A percentile compares a stretch with the other conserved stretches of the same genome.
Conservation (phyloP, 1,284 basidiomycete genomes). For the Megacollybia platyphylla region DNA sequence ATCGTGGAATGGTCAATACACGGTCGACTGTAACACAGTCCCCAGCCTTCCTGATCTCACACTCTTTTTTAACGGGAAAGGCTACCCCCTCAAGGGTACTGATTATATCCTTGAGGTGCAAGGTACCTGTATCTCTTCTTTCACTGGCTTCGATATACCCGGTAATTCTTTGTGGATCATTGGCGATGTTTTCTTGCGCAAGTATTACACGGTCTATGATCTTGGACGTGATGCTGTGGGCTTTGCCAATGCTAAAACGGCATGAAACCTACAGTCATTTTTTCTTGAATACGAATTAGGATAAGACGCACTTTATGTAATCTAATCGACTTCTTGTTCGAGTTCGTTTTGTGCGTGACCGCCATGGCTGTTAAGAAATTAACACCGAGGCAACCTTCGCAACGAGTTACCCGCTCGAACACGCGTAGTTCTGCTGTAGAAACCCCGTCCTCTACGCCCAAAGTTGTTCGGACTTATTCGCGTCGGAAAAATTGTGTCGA, state of each 20-base stretch:
- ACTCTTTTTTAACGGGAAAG: slow-evolving; percentile 74
- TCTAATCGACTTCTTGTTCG: too few relatives aligned
- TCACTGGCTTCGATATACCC: slow-evolving; percentile 88
- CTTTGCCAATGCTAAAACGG: slow-evolving; percentile 57
- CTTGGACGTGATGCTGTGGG: slow-evolving; percentile 78
- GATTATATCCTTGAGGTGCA: slow-evolving; percentile 87
- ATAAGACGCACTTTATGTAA: too few relatives aligned
- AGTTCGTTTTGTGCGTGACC: too few relatives aligned
- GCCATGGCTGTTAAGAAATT: too few relatives aligned
- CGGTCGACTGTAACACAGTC: slow-evolving; percentile 82
- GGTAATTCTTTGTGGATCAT: slow-evolving; percentile 89
- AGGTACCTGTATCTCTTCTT: slow-evolving; percentile 90
- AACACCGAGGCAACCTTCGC: too few relatives aligned
- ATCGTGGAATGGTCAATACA: slow-evolving; percentile 92
- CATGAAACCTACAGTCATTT: neutral
- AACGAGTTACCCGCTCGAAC: too few relatives aligned
- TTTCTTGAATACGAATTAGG: too few relatives aligned
- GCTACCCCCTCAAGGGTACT: slow-evolving; percentile 69
- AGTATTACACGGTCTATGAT: slow-evolving; percentile 93
- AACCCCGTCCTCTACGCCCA: too few relatives aligned
- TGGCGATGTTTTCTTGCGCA: slow-evolving; percentile 81
- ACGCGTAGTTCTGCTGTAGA: too few relatives aligned
- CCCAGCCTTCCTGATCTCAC: slow-evolving; percentile 77
- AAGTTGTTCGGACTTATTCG: too few relatives aligned
- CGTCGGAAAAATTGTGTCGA: too few relatives aligned